Percentiles rank a stretch among this genome's conserved stretches.
phyloP scores from a whole-genome alignment of 495 filamentous ascomycete species.

The Penicillium flavigenum region DNA sequence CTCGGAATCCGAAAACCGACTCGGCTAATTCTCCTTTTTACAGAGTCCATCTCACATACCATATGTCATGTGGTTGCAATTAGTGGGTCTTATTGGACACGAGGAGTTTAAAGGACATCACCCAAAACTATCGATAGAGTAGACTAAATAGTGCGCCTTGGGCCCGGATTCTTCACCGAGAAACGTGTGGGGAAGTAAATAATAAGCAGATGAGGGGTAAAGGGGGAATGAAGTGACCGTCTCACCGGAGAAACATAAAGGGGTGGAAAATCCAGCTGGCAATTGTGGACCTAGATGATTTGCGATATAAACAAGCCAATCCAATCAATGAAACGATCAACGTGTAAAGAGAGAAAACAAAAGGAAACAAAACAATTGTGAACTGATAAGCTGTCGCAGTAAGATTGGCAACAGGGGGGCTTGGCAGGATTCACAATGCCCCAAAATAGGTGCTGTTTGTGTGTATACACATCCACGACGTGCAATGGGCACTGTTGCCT shows the following conservation, averaged over 20 bases:
- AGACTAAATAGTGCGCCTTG: slow-evolving; percentile 15
- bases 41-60: neutral
- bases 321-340: neutral
- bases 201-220: slow-evolving; percentile 16
- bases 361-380: neutral
- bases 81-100: slow-evolving; percentile 10
- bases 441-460: slow-evolving; percentile 12
- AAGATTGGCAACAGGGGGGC: slow-evolving; percentile 10
- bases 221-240: slow-evolving; percentile 7
- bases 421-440: slow-evolving; percentile 12
- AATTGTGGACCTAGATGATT: neutral
- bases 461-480: slow-evolving; percentile 5
- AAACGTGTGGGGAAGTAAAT: slow-evolving; percentile 19
- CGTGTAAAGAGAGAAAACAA: slow-evolving; percentile 1
- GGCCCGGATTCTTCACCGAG: slow-evolving; percentile 25
- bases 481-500: slow-evolving; percentile 12
- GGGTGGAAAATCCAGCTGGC: neutral
- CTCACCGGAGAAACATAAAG: slow-evolving; percentile 3
- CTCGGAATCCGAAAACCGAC: slow-evolving; percentile 2
- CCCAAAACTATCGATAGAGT: slow-evolving; percentile 10
- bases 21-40: slow-evolving; percentile 5
- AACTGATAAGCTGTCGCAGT: slow-evolving; percentile 9
- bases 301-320: neutral
- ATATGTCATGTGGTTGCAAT: slow-evolving; percentile 10
- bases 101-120: slow-evolving; percentile 4